A percentile compares a stretch with the other conserved stretches of the same genome.
phyloP scores from a whole-genome alignment of 345 rosid genomes.

The Isatis tinctoria region DNA sequence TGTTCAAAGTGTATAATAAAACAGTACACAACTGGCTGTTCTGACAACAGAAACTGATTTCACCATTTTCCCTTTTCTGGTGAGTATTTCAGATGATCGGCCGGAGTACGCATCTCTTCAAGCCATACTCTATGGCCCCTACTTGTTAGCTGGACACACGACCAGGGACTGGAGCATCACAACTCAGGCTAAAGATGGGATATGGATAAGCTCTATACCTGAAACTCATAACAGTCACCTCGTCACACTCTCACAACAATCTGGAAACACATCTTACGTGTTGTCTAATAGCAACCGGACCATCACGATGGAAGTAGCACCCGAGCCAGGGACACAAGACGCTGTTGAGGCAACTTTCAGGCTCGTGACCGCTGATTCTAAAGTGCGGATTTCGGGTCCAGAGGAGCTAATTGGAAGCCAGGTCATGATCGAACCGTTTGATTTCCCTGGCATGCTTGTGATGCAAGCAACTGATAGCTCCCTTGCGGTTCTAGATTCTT shows the following conservation, averaged over 20 bases:
- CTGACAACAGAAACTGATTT: constrained; percentile 3
- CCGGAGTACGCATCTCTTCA: constrained; percentile 60
- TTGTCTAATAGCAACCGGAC: constrained; percentile 56
- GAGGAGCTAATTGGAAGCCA: constrained; percentile 47
- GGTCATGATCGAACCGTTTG: constrained; percentile 71
- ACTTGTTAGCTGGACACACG: constrained; percentile 69
- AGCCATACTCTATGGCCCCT: constrained; percentile 89
- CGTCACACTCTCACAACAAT: constrained; percentile 59
- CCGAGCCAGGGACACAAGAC: constrained; percentile 52
- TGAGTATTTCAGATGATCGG: constrained; percentile 59
- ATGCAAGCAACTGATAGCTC: constrained; percentile 36
- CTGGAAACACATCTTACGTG: constrained; percentile 43
- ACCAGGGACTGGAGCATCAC: constrained; percentile 66
- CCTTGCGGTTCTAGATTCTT: constrained; percentile 39
- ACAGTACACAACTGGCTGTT: constrained; percentile 13
- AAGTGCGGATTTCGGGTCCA: constrained; percentile 15
- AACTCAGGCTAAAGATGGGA: constrained; percentile 38
- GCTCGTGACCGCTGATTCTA: constrained; percentile 38
- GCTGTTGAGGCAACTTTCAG: constrained; percentile 69
- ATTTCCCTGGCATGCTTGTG: constrained; percentile 71
- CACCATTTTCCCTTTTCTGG: neutral
- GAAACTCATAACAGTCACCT: constrained; percentile 45
- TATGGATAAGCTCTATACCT: constrained; percentile 64
- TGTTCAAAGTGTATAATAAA: neutral
- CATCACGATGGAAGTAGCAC: constrained; percentile 53